Evolutionary conservation across 306 rosid species (phyloP), one percentile per base, ranked within the genome.

Genomic region (Potentilla sterilis): DNA sequence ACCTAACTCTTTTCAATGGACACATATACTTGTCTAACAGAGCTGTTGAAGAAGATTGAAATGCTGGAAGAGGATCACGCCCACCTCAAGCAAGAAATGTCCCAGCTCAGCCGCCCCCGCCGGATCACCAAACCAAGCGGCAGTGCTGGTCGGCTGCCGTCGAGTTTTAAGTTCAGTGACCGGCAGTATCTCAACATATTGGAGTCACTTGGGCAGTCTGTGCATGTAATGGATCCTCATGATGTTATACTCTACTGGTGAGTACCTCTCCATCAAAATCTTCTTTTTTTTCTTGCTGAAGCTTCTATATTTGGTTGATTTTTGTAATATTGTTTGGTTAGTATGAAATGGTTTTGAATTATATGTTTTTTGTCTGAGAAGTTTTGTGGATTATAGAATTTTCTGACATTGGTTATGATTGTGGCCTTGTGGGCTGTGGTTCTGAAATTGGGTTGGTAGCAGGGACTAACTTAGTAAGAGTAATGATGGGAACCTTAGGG

Each of bases 1-100:
- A 28, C 28, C 28, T 28, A 28, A 28, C 28, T 28, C 28, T 28
- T 28, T 28, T 28, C 2, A 19, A 52, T 52, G 24, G 24, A 18
- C 22, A 19, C 24, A 5, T 1, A 7, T 19, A 52, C 3, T 52
- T n/a, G 9, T 2, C 35, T 21, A 22, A 2, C 12, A 22, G 63
- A 95, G 83, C 89, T 87, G 19, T 66, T 90, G 52, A 88, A 81
- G 86, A 95, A 92, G 97, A 88, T 95, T 85, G 85, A 89, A 44
- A 84, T 85, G 62, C 89, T 95, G 3, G 99, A 92, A 54, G 93
- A 80, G 4, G 97, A 92, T 37, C 99, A 92, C 28, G 97, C 87
- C 9, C 84, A 83, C 68, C 90, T 95, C 75, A 81, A 83, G 84
- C 79, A 88, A 66, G 96, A 95, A 85, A 92, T 95, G 90, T 78